Percentiles rank a stretch among this genome's conserved stretches.
These are phyloP conservation scores for Rubia tinctorum DNA, from an alignment of 305 asterid genomes.

Conservation along the genomic window DNA sequence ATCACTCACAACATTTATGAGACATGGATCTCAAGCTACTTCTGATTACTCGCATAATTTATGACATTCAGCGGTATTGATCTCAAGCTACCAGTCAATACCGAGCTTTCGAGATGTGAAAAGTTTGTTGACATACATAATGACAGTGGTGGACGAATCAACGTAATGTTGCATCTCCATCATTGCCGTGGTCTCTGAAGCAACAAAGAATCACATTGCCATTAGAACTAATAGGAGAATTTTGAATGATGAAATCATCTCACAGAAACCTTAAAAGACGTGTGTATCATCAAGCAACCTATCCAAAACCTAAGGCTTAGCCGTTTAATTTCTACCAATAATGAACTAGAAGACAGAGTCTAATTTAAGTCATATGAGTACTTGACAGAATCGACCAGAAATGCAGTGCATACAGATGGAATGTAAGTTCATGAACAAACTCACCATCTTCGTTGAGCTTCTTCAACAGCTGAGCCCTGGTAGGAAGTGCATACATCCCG, in stretches of 20 bases:
- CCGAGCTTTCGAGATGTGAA: conserved; percentile 67
- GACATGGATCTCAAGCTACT: conserved; percentile 31
- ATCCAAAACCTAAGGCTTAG: neutral
- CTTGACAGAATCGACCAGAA: too few relatives aligned
- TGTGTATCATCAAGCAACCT: neutral
- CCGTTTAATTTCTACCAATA: neutral
- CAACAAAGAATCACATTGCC: neutral
- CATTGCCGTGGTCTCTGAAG: conserved; percentile 65
- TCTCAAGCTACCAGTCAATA: conserved; percentile 59
- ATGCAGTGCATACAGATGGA: too few relatives aligned
- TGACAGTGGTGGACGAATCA: conserved; percentile 44
- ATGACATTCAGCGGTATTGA: neutral
- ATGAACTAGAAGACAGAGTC: neutral
- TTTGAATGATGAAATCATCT: conserved; percentile 1
- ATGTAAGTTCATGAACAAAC: conserved; percentile 24
- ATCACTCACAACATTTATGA: neutral
- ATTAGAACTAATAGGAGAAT: neutral
- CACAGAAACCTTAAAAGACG: neutral
- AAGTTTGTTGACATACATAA: conserved; percentile 63
- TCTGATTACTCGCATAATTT: too few relatives aligned
- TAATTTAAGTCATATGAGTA: neutral
- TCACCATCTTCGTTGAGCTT: conserved; percentile 93
- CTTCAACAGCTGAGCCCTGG: conserved; percentile 66
- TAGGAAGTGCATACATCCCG: conserved; percentile 96
- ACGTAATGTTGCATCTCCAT: conserved; percentile 68